phyloP scores from a whole-genome alignment of 2,329 filamentous ascomycete genomes.

The Pleurostoma richardsiae region DNA sequence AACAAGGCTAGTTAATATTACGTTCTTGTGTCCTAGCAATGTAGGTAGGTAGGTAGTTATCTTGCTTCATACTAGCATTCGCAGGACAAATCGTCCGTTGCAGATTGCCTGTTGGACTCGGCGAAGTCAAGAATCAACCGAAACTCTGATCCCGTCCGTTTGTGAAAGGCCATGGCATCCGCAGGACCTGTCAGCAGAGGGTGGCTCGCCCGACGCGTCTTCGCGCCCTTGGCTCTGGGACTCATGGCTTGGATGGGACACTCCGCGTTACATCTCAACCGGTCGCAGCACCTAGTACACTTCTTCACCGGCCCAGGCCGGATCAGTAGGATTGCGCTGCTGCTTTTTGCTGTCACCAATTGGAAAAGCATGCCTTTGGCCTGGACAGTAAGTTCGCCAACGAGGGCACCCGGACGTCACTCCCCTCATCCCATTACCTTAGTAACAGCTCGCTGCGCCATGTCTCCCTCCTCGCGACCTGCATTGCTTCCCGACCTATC shows the following conservation, averaged over 20 bases:
- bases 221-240: conserved; percentile 35
- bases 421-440: background rate
- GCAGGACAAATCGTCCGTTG: too few relatives aligned
- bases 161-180: conserved; percentile 13
- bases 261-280: conserved; percentile 36
- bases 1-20: too few relatives aligned
- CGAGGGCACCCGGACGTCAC: background rate
- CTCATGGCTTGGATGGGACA: conserved; percentile 38
- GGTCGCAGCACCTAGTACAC: conserved; percentile 25
- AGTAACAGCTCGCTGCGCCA: too few relatives aligned
- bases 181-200: conserved; percentile 18
- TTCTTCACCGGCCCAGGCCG: conserved; percentile 52
- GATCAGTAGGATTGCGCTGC: conserved; percentile 44
- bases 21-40: too few relatives aligned
- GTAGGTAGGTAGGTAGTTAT: too few relatives aligned
- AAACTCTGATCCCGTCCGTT: too few relatives aligned
- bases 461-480: background rate
- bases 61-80: too few relatives aligned
- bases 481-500: background rate
- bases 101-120: too few relatives aligned
- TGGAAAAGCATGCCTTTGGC: conserved; percentile 69
- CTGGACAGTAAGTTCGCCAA: conserved; percentile 60
- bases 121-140: too few relatives aligned
- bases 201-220: conserved; percentile 29
- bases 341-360: conserved; percentile 58